Percentiles rank a stretch among this genome's conserved stretches.
Evolutionary conservation across 2,329 filamentous ascomycete species (phyloP).

Genomic region (Calonectria naviculata): DNA sequence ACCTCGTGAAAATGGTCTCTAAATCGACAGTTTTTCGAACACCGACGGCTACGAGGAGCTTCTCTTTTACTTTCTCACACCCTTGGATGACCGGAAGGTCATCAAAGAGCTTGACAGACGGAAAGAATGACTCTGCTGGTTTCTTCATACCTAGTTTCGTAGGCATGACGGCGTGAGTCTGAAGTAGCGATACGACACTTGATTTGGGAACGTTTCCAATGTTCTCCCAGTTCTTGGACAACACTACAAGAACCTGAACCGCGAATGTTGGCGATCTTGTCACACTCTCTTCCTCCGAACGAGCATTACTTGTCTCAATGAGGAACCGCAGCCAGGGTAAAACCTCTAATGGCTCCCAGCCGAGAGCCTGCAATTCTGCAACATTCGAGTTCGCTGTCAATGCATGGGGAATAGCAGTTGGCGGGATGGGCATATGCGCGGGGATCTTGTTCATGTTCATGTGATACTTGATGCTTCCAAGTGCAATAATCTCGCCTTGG

Average conservation of each 20-base stretch:
- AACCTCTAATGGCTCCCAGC: constrained; percentile 87
- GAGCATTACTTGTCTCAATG: constrained; percentile 72
- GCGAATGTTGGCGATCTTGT: constrained; percentile 80
- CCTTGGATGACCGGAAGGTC: constrained; percentile 86
- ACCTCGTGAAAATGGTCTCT: constrained; percentile 89
- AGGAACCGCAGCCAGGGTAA: constrained; percentile 88
- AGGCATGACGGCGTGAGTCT: constrained; percentile 80
- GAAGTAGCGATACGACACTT: constrained; percentile 72
- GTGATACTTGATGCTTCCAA: constrained; percentile 81
- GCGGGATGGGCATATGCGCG: constrained; percentile 82
- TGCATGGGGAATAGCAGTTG: constrained; percentile 85
- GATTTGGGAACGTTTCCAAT: constrained; percentile 74
- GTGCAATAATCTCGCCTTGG: constrained; percentile 77
- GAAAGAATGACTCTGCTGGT: constrained; percentile 89
- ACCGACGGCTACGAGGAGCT: constrained; percentile 83
- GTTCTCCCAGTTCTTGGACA: constrained; percentile 94
- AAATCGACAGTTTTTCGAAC: constrained; percentile 96
- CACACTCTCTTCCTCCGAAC: constrained; percentile 73
- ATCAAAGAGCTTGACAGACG: constrained; percentile 93
- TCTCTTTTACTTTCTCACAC: constrained; percentile 87
- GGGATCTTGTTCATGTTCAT: constrained; percentile 83
- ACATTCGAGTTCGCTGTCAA: constrained; percentile 78
- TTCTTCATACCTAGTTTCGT: constrained; percentile 91
- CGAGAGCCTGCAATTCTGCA: constrained; percentile 80
- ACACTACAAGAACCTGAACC: constrained; percentile 77